Base-by-base conservation (phyloP, 2,329 filamentous ascomycete species). In the Metarhizium humberi region DNA sequence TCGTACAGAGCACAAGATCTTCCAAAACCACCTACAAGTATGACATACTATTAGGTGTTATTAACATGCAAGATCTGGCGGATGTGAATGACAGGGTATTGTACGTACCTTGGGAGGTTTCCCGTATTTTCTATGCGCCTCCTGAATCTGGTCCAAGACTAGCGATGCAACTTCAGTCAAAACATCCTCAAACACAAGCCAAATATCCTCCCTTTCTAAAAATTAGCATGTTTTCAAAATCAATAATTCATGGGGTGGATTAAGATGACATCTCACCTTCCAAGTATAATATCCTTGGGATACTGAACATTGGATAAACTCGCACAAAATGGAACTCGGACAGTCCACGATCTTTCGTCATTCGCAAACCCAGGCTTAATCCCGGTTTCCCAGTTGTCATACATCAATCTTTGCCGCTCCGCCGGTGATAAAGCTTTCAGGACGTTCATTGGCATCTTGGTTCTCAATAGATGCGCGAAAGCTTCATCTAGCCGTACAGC, bases 21-120 rank as follows among this genome's bases (percentile, higher is more conserved):
- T 0, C 73, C 73, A 10, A 75, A 70, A 0, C 72, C 73, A 0
- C 73, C 73, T 0, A 70, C 71, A 0, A 75, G 63, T 0, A 73
- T 62, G 4, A 75, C 54, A 36, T 67, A 68, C 73, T 74, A 20
- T 11, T 11, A 1, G 0, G 32, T 0, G 32, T 0, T 2, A 0
- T 11, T 34, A 34, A 0, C 3, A 25, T 25, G 25, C 25, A 25
- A 25, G 4, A 34, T 30, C 20, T 6, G 5, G 11, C 0, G 29
- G 1, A 8, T 16, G 29, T 4, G 45, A 11, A 14, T 13, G 32
- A 34, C 10, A 10, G 6, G 10, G 32, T 10, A 34, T 34, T 34
- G 32, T 1, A 51, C 48, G 34, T 48, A 71, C 69, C 58, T 66
- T 69, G 3, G 69, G 66, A 2, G 30, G 0, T 0, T 55, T 38